These are phyloP conservation scores for Aureobasidium sp. DNA, from an alignment of 2,329 filamentous ascomycete genomes.

Conservation along the genomic window DNA sequence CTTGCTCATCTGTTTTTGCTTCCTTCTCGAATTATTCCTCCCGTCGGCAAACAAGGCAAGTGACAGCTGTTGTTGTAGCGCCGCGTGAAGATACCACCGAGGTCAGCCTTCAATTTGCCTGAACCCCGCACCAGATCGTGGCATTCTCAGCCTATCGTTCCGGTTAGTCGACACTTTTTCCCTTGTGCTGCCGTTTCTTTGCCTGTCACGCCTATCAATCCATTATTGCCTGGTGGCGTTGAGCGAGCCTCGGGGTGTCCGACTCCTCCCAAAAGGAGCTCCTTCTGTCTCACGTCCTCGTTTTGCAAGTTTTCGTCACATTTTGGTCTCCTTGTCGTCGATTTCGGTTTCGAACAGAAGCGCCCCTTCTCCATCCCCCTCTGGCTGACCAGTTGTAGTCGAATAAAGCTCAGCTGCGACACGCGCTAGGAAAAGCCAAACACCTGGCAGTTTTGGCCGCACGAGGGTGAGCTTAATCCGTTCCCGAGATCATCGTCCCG, in stretches of 20 bases:
- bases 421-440: slow-evolving; percentile 1
- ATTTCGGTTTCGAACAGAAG: neutral
- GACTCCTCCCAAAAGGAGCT: slow-evolving; percentile 2
- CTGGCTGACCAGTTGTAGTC: slow-evolving; percentile 6
- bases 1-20: neutral
- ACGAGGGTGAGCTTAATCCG: slow-evolving; percentile 13
- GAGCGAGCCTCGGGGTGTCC: slow-evolving; percentile 8
- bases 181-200: slow-evolving; percentile 5
- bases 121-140: slow-evolving; percentile 11
- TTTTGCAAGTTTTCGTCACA: slow-evolving; percentile 11
- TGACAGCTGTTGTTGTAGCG: slow-evolving; percentile 7
- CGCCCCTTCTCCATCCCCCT: neutral
- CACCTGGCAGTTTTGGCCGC: slow-evolving; percentile 10
- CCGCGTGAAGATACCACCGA: slow-evolving; percentile 12
- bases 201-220: neutral
- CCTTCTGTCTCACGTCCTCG: slow-evolving; percentile 9
- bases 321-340: slow-evolving; percentile 3
- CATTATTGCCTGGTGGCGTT: neutral
- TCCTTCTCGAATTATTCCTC: neutral
- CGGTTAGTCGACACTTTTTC: slow-evolving; percentile 6
- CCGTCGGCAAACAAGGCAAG: slow-evolving; percentile 9
- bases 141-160: slow-evolving; percentile 8
- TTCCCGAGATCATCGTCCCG: slow-evolving; percentile 11
- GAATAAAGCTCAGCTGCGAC: slow-evolving; percentile 6
- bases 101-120: slow-evolving; percentile 9